Evolutionary conservation across 2,329 filamentous ascomycete genomes (phyloP).

Genomic region (Colletotrichum camelliae): DNA sequence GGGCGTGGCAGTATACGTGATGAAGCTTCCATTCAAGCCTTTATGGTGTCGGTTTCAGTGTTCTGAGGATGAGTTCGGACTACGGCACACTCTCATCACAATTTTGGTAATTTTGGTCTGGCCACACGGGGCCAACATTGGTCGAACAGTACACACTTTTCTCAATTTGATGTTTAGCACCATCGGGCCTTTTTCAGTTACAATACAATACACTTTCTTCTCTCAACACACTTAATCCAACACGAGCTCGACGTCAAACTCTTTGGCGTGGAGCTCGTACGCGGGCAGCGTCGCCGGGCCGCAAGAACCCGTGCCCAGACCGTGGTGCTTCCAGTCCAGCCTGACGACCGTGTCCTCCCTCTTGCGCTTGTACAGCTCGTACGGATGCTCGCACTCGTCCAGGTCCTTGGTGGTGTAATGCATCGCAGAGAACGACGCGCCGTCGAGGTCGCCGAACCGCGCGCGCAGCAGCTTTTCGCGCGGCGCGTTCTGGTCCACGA

Average conservation of each 20-base stretch:
- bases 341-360: constrained; percentile 59
- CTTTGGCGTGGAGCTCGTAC: constrained; percentile 48
- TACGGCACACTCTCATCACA: neutral
- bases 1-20: constrained; percentile 43
- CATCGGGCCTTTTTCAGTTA: neutral
- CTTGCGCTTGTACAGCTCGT: constrained; percentile 58
- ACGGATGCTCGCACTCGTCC: constrained; percentile 62
- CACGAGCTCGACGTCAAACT: constrained; percentile 50
- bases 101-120: neutral
- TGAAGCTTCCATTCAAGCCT: neutral
- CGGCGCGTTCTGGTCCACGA: neutral
- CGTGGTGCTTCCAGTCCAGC: constrained; percentile 67
- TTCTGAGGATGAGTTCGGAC: neutral
- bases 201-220: neutral
- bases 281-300: constrained; percentile 59
- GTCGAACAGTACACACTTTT: neutral
- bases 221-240: constrained; percentile 38
- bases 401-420: constrained; percentile 61
- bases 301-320: constrained; percentile 66
- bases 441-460: constrained; percentile 49
- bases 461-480: constrained; percentile 43
- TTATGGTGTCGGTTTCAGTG: fast-evolving
- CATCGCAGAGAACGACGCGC: constrained; percentile 60
- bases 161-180: neutral
- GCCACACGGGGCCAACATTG: fast-evolving